Conservation (phyloP, 352 stramenopile species). For the Pythium dissimile region DNA sequence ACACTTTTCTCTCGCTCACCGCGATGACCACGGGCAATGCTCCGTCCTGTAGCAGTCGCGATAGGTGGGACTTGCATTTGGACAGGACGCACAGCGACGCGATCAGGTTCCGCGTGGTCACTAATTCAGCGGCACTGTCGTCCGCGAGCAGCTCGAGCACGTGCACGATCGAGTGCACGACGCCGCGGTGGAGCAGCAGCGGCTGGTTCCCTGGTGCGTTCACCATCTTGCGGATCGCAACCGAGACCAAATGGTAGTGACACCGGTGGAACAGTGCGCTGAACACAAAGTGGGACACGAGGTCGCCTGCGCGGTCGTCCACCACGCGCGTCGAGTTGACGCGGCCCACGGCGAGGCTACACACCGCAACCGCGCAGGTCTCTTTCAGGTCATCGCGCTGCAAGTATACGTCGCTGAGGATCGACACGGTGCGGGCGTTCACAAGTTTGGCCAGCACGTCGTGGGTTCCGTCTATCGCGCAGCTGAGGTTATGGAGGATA, state of each 20-base stretch:
- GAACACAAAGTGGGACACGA: conserved; percentile 59
- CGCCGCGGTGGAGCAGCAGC: conserved; percentile 35
- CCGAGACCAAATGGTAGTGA: conserved; percentile 43
- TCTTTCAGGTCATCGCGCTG: conserved; percentile 47
- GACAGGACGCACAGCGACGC: conserved; percentile 49
- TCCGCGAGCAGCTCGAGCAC: conserved; percentile 31
- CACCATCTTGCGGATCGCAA: conserved; percentile 52
- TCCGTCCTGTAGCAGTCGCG: conserved; percentile 43
- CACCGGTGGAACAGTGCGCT: conserved; percentile 31
- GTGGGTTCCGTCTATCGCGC: conserved; percentile 13
- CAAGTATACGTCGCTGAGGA: conserved; percentile 55
- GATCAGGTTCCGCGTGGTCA: conserved; percentile 44
- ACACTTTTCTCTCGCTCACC: conserved; percentile 35
- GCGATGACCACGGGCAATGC: conserved; percentile 47
- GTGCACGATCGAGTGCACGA: conserved; percentile 42
- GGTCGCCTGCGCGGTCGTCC: conserved; percentile 38
- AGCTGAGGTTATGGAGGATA: conserved; percentile 79
- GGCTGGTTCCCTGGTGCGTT: conserved; percentile 66
- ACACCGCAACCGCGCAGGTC: conserved; percentile 48
- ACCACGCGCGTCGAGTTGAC: conserved; percentile 67
- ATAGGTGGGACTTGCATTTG: conserved; percentile 37
- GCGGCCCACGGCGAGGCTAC: conserved; percentile 59
- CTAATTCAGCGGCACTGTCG: conserved; percentile 15
- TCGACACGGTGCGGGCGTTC: conserved; percentile 33
- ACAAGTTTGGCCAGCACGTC: conserved; percentile 45